Evolutionary conservation across 805 yeast species (phyloP), one percentile per base, ranked within the genome.

Genomic region (Ogataea angusta): DNA sequence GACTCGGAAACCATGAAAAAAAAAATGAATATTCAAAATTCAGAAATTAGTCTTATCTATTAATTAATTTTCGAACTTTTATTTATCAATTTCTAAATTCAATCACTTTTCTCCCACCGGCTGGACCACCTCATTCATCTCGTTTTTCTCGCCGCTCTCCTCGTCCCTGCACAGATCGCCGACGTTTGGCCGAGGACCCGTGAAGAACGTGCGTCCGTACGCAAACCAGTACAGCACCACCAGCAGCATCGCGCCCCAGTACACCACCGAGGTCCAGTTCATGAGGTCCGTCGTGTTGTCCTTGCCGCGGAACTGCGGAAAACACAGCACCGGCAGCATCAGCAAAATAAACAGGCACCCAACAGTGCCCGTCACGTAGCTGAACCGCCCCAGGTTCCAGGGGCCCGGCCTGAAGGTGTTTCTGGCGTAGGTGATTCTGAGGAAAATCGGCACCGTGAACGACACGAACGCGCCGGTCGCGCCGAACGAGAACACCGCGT

Each of bases 401-500:
- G 87, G 87, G 3, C 88, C 88, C 2, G 76, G 77, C 47, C 63
- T 63, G 64, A 81, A 82, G 1, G 67, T 60, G 27, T 70, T 63
- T 42, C 74, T 62, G 3, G 80, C 72, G 52, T 72, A 75, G 5
- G 82, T 73, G 51, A 78, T 73, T 54, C 78, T 75, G 43, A 81
- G 68, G 7, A 76, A 52, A 14, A 80, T 76, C 10, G 88, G 88
- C 50, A 77, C 65, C n/a, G 76, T 70, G 62, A 81, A 82, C 3
- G 87, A 80, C 43, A 81, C 70, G 52, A 80, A 80, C 0, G 83
- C 76, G 10, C 83, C 75, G 53, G 81, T 80, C 32, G 85, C 87
- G 37, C 86, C 85, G 34, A 82, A 84, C 2, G 85, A 78, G 64
- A 82, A 82, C 45, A 80, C 79, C 30, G 88, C 88, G 22, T 74